Conservation (phyloP, 176 grass and related monocot species). For the Oryza brachyantha region DNA sequence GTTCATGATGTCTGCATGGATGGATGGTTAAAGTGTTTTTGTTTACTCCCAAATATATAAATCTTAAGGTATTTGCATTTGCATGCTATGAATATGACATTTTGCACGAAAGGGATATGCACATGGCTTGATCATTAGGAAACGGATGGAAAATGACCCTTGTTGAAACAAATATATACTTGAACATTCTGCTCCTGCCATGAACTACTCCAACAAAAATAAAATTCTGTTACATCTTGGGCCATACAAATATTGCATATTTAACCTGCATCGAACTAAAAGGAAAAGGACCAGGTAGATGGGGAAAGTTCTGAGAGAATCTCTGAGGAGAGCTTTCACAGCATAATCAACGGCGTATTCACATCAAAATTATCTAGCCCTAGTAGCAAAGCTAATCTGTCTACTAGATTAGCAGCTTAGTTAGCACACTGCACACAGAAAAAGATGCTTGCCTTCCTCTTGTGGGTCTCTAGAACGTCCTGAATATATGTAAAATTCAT, state of each 20-base stretch:
- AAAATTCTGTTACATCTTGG: neutral
- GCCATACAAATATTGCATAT: neutral
- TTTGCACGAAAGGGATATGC: neutral
- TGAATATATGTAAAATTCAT: neutral
- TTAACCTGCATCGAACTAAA: neutral
- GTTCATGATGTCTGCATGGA: conserved; percentile 11
- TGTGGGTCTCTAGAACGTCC: neutral
- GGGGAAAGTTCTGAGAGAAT: neutral
- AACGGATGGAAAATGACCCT: conserved; percentile 6
- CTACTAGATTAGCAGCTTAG: neutral
- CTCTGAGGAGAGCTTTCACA: neutral
- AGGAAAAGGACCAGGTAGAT: conserved; percentile 21
- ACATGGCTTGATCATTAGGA: conserved; percentile 32
- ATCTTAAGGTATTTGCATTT: neutral
- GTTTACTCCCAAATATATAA: neutral
- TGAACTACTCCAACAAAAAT: neutral
- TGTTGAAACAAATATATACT: neutral
- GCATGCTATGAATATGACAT: conserved; percentile 9
- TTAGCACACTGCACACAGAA: neutral
- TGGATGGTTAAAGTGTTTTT: neutral
- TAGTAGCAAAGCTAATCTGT: neutral
- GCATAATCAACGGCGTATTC: neutral
- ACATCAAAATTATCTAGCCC: neutral
- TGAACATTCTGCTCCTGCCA: conserved; percentile 4
- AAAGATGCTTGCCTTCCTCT: neutral